Percentiles rank a stretch among this genome's conserved stretches.
phyloP scores from a whole-genome alignment of 352 stramenopile species.

The Globisporangium alternatum region DNA sequence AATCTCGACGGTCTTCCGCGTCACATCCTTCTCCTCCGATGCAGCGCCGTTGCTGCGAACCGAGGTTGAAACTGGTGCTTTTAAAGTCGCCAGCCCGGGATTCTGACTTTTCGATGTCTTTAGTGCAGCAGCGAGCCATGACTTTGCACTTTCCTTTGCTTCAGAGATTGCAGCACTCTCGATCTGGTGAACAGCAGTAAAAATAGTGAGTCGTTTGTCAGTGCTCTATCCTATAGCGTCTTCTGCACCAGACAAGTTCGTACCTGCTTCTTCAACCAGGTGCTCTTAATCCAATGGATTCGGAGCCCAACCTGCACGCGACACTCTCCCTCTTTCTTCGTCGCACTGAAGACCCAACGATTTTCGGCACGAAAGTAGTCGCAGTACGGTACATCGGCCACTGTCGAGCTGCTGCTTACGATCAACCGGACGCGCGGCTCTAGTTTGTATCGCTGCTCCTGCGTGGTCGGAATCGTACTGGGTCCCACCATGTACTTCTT shows the following conservation, averaged over 20 bases:
- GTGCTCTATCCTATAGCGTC: background rate
- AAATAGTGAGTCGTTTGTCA: background rate
- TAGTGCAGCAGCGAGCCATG: constrained; percentile 49
- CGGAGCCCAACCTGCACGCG: constrained; percentile 63
- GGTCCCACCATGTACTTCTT: constrained; percentile 89
- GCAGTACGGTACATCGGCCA: constrained; percentile 81
- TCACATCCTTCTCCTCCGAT: background rate
- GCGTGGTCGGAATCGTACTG: constrained; percentile 68
- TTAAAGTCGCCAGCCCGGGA: background rate
- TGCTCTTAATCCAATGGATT: constrained; percentile 79
- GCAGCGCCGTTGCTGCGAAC: background rate
- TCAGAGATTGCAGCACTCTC: constrained; percentile 75
- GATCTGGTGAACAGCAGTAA: constrained; percentile 39
- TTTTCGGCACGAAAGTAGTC: constrained; percentile 88
- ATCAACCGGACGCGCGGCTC: constrained; percentile 42
- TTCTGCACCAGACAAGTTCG: background rate
- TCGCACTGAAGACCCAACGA: constrained; percentile 80
- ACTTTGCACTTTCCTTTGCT: constrained; percentile 51
- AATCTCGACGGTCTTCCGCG: background rate
- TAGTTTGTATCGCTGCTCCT: constrained; percentile 70
- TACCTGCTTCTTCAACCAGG: constrained; percentile 88
- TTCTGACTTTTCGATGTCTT: constrained; percentile 9
- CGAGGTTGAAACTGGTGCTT: background rate
- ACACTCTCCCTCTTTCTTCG: constrained; percentile 32
- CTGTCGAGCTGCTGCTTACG: constrained; percentile 64